phyloP scores from a whole-genome alignment of 2,329 filamentous ascomycete species.

The Fusarium brevicatenulatum region DNA sequence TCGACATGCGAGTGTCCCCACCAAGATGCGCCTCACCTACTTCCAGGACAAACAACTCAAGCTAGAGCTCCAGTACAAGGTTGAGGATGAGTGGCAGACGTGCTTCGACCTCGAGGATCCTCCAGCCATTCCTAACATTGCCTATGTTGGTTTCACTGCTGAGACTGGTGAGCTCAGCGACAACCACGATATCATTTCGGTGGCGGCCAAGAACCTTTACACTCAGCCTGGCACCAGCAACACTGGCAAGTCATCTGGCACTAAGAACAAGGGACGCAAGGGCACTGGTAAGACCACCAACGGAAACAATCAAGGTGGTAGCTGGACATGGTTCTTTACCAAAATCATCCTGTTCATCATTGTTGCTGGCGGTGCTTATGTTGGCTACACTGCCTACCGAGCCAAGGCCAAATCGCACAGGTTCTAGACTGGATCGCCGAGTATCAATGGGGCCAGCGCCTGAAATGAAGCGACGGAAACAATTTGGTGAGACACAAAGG shows the following conservation, averaged over 20 bases:
- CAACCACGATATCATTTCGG: constrained; percentile 94
- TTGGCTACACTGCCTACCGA: constrained; percentile 87
- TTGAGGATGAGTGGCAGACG: constrained; percentile 84
- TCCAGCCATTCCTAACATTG: constrained; percentile 80
- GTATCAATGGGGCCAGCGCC: neutral
- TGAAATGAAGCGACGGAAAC: constrained; percentile 1
- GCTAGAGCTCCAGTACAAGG: constrained; percentile 94
- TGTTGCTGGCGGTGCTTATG: constrained; percentile 78
- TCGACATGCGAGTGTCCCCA: constrained; percentile 80
- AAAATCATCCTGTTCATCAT: constrained; percentile 83
- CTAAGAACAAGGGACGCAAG: constrained; percentile 50
- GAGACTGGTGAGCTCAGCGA: constrained; percentile 97
- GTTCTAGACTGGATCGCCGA: constrained; percentile 55
- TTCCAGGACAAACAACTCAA: constrained; percentile 94
- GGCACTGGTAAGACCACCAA: constrained; percentile 49
- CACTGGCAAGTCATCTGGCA: constrained; percentile 50
- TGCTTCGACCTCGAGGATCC: constrained; percentile 83
- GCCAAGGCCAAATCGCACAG: constrained; percentile 69
- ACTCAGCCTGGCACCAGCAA: constrained; percentile 61
- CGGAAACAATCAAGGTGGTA: constrained; percentile 56
- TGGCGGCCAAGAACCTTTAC: constrained; percentile 91
- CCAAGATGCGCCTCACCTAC: constrained; percentile 90
- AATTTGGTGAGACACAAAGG: constrained; percentile 6
- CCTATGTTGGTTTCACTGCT: constrained; percentile 80
- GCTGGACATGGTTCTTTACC: constrained; percentile 74